Evolutionary conservation across 2,329 filamentous ascomycete species (phyloP).

Genomic region (Paramyrothecium roridum): DNA sequence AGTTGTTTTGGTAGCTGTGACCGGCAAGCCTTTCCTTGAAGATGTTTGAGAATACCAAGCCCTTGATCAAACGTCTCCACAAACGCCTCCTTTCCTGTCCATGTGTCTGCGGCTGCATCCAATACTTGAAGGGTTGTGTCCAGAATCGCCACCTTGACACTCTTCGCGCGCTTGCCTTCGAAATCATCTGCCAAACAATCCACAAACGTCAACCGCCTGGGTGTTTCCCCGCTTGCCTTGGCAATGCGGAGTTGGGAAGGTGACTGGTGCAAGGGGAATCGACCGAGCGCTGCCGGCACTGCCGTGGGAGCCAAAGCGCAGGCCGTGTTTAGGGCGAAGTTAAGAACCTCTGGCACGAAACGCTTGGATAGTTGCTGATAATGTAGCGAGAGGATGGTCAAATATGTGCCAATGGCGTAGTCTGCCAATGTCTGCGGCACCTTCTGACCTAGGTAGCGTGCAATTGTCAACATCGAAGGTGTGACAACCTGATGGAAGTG

Average conservation of each 20-base stretch:
- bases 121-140: slow-evolving; percentile 64
- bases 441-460: slow-evolving; percentile 77
- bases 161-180: slow-evolving; percentile 27
- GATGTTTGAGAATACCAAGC: slow-evolving; percentile 54
- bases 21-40: slow-evolving; percentile 52
- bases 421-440: slow-evolving; percentile 63
- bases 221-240: slow-evolving; percentile 31
- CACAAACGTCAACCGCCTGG: slow-evolving; percentile 55
- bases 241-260: slow-evolving; percentile 47
- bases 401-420: slow-evolving; percentile 70
- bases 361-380: slow-evolving; percentile 83
- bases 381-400: slow-evolving; percentile 75
- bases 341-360: slow-evolving; percentile 84
- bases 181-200: slow-evolving; percentile 46
- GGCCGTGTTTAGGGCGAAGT: slow-evolving; percentile 75
- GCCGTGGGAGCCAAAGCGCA: slow-evolving; percentile 60
- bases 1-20: slow-evolving; percentile 46
- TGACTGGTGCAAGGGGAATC: slow-evolving; percentile 61
- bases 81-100: slow-evolving; percentile 72
- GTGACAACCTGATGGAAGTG: slow-evolving; percentile 96
- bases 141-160: slow-evolving; percentile 56
- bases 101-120: slow-evolving; percentile 66
- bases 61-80: slow-evolving; percentile 72
- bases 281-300: slow-evolving; percentile 41
- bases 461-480: slow-evolving; percentile 81